phyloP scores from a whole-genome alignment of 2,329 filamentous ascomycete species.

The Colletotrichum trifolii region DNA sequence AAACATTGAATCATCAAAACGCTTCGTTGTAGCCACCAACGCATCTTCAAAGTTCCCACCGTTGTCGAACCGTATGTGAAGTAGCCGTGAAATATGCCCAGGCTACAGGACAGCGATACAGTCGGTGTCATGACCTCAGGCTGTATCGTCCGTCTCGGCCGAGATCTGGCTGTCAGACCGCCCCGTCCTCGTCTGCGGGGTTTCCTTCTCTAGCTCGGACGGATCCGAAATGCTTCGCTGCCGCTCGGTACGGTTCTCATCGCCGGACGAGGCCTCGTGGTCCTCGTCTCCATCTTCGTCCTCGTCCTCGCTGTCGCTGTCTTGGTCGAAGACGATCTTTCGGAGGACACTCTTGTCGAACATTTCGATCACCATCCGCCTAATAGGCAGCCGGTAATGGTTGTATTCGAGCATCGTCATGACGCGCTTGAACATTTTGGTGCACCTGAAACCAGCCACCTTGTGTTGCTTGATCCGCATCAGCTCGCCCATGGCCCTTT shows the following conservation, averaged over 20 bases:
- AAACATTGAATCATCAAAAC: conserved; percentile 30
- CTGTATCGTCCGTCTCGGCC: conserved; percentile 19
- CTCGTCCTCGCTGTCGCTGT: conserved; percentile 74
- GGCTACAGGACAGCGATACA: conserved; percentile 1
- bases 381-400: conserved; percentile 87
- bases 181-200: conserved; percentile 2
- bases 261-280: conserved; percentile 52
- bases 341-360: conserved; percentile 93
- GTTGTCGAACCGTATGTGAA: conserved; percentile 15
- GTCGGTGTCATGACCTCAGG: background rate
- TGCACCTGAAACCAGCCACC: conserved; percentile 78
- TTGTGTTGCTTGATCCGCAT: conserved; percentile 82
- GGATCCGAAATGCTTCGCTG: conserved; percentile 64
- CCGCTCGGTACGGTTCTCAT: conserved; percentile 65
- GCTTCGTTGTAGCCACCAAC: conserved; percentile 24
- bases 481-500: conserved; percentile 85
- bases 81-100: background rate
- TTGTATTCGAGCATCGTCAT: conserved; percentile 88
- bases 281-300: conserved; percentile 60
- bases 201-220: conserved; percentile 28
- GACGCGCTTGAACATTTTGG: conserved; percentile 84
- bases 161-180: conserved; percentile 29
- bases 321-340: conserved; percentile 84
- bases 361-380: conserved; percentile 90
- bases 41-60: conserved; percentile 9